Percentiles rank a stretch among this genome's conserved stretches.
phyloP scores from a whole-genome alignment of 106 monocot genomes.

The Acorus gramineus region DNA sequence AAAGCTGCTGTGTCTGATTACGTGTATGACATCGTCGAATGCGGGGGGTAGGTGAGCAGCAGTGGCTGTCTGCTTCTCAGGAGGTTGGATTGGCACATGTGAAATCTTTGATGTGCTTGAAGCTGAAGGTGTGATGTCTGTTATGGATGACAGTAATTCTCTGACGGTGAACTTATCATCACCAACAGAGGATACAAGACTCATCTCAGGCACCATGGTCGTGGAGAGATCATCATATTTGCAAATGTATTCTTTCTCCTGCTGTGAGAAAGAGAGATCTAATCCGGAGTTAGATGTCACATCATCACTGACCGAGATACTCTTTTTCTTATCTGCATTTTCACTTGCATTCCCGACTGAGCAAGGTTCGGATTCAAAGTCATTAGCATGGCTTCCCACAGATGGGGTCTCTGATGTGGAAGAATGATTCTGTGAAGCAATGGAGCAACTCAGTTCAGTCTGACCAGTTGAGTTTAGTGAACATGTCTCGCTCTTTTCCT shows the following conservation, averaged over 20 bases:
- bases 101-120: constrained; percentile 18
- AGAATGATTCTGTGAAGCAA: constrained; percentile 10
- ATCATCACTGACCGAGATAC: constrained; percentile 27
- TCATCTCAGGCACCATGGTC: constrained; percentile 7
- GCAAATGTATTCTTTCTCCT: constrained; percentile 57
- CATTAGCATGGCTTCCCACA: constrained; percentile 19
- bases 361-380: background rate
- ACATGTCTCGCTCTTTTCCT: constrained; percentile 6
- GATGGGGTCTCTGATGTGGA: constrained; percentile 9
- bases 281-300: constrained; percentile 27
- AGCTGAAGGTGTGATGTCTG: constrained; percentile 19
- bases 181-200: constrained; percentile 9
- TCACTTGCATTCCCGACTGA: background rate
- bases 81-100: constrained; percentile 15
- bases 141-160: constrained; percentile 44
- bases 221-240: constrained; percentile 34
- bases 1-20: constrained; percentile 91
- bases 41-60: constrained; percentile 42
- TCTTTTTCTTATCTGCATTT: constrained; percentile 40
- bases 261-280: constrained; percentile 41
- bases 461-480: constrained; percentile 3
- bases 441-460: constrained; percentile 3
- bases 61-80: constrained; percentile 15
- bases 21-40: constrained; percentile 79
- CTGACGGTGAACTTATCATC: constrained; percentile 52